phyloP scores from a whole-genome alignment of 345 rosid species.

The Gynandropsis gynandra region DNA sequence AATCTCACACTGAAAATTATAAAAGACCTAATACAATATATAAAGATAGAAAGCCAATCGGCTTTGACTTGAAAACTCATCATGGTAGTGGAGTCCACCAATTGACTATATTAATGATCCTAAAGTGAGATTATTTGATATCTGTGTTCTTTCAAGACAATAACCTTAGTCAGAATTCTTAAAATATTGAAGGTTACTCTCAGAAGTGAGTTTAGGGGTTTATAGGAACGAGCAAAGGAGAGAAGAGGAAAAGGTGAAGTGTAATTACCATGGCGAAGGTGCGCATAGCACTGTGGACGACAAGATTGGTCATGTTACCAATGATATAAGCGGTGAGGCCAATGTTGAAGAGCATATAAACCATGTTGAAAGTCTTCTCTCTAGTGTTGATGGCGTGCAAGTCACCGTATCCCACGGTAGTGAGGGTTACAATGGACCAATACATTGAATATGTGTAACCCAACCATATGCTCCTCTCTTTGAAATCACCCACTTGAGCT shows the following conservation, averaged over 20 bases:
- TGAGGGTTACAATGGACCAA: constrained; percentile 90
- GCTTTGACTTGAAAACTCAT: too few relatives aligned
- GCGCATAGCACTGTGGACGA: constrained; percentile 61
- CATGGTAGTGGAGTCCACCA: too few relatives aligned
- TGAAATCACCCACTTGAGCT: constrained; percentile 39
- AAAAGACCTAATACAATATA: too few relatives aligned
- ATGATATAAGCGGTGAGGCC: constrained; percentile 81
- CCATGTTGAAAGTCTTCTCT: constrained; percentile 70
- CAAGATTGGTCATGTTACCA: constrained; percentile 89
- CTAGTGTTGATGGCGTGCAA: constrained; percentile 57
- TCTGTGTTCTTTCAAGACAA: too few relatives aligned
- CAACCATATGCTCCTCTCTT: constrained; percentile 61
- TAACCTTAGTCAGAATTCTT: too few relatives aligned
- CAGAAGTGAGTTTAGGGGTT: too few relatives aligned
- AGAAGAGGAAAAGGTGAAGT: neutral
- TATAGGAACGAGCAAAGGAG: neutral
- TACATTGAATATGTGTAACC: constrained; percentile 89
- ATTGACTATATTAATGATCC: too few relatives aligned
- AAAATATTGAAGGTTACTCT: too few relatives aligned
- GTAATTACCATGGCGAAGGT: constrained; percentile 64
- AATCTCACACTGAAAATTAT: too few relatives aligned
- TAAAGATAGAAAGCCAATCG: too few relatives aligned
- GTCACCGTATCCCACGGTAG: constrained; percentile 91
- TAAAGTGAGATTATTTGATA: too few relatives aligned
- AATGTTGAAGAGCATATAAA: constrained; percentile 86